These are phyloP conservation scores for Neofusicoccum kwambonambiense DNA, from an alignment of 2,329 filamentous ascomycete genomes.

Conservation along the genomic window DNA sequence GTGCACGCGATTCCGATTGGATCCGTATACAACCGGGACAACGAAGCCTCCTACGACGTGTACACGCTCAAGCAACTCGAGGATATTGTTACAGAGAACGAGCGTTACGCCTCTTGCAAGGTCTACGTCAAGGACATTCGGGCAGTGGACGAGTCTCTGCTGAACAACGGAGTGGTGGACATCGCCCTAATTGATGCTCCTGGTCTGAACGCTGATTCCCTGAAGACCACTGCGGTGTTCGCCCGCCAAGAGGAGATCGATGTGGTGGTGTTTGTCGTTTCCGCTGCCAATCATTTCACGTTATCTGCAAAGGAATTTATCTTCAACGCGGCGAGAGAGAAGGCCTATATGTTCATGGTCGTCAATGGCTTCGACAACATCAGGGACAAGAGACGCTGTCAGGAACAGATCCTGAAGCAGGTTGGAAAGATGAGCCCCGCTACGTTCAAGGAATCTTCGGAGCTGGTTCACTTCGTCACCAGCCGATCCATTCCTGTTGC, in stretches of 20 bases:
- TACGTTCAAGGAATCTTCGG: conserved; percentile 87
- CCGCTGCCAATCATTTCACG: conserved; percentile 96
- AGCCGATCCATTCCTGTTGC: conserved; percentile 87
- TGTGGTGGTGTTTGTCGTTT: conserved; percentile 97
- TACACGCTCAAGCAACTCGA: conserved; percentile 77
- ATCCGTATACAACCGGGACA: conserved; percentile 75
- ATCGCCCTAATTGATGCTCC: conserved; percentile 97
- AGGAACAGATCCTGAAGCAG: conserved; percentile 91
- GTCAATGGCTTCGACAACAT: conserved; percentile 97
- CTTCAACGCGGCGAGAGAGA: conserved; percentile 89
- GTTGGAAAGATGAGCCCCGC: conserved; percentile 82
- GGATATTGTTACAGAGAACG: conserved; percentile 84
- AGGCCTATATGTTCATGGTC: conserved; percentile 98
- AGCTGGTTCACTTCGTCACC: conserved; percentile 96
- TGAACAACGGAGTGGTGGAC: conserved; percentile 97
- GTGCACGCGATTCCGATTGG: conserved; percentile 92
- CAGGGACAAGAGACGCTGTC: conserved; percentile 82
- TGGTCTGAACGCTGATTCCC: conserved; percentile 90
- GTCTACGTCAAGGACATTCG: conserved; percentile 91
- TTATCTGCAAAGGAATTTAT: conserved; percentile 98
- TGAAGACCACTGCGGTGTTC: conserved; percentile 96
- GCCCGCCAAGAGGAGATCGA: conserved; percentile 98
- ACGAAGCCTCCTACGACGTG: conserved; percentile 92
- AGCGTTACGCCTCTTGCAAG: conserved; percentile 90
- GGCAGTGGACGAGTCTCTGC: conserved; percentile 83